Base-by-base conservation (phyloP, 805 yeast species). In the Metschnikowia aberdeeniae region DNA sequence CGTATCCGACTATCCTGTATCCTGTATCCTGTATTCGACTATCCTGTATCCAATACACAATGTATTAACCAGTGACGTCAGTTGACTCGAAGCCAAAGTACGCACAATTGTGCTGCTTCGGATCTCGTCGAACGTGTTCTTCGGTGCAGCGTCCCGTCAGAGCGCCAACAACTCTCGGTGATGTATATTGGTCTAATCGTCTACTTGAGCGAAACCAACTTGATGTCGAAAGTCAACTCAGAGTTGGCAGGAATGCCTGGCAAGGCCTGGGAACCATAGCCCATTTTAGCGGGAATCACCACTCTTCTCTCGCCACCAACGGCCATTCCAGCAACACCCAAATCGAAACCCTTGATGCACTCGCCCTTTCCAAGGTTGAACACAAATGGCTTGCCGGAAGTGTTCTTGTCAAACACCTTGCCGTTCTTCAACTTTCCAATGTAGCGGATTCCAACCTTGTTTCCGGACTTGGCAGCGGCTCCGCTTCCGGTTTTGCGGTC, bases 291-390 rank as follows among this genome's bases (percentile, higher is more conserved):
- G 59, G 99, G 99, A 57, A 93, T 89, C 50, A 89, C 80, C 56
- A 93, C 89, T 76, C 98, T 84, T 80, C 99, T 90, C 79, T 93
- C 99, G 64, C 98, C 98, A 62, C 97, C 97, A 64, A 88, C 95
- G 46, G 95, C 82, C 97, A 93, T 90, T 66, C 98, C 98, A 48
- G 92, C 89, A 60, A 93, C 93, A 78, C 99, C 99, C 62, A 92
- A 79, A 66, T 93, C 99, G 88, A 96, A 93, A 55, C 98, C 99
- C 70, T 88, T 88, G 77, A 93, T 93, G 58, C 95, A 97, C 73
- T 93, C 99, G 64, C 98, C 99, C 68, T 85, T 86, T 61, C 99
- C 99, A 59, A 93, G 79, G 52, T 80, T 81, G 72, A 93, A 93
- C 54, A 72, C 70, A 70, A 93, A 93, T 62, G 99, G 99, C 76